A percentile compares a stretch with the other conserved stretches of the same genome.
Evolutionary conservation across 1,284 basidiomycete species (phyloP).

Genomic region (Agaricales sp.): DNA sequence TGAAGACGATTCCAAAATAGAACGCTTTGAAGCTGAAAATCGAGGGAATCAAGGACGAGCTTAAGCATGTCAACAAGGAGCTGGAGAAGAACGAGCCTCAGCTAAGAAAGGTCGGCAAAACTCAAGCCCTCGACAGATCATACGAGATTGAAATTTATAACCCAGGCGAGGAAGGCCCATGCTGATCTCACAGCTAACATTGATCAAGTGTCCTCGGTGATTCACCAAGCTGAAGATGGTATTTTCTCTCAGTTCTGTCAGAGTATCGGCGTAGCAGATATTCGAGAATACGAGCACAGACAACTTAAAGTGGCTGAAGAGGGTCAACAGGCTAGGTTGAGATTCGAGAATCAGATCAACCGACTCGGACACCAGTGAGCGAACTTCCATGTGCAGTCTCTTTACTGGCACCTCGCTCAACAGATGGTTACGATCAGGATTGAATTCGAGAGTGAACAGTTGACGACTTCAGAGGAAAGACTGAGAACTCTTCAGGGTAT

Average conservation of each 20-base stretch:
- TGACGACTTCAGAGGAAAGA: constrained; percentile 56
- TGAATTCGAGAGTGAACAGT: constrained; percentile 71
- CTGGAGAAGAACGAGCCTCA: constrained; percentile 60
- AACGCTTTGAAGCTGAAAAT: constrained; percentile 58
- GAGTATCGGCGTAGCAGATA: constrained; percentile 73
- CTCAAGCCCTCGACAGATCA: background rate
- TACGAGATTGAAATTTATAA: background rate
- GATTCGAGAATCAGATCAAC: constrained; percentile 83
- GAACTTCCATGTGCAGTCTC: background rate
- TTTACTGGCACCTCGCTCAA: background rate
- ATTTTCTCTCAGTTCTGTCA: constrained; percentile 78
- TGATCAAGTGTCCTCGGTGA: constrained; percentile 25
- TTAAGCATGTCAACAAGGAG: constrained; percentile 67
- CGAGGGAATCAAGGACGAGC: constrained; percentile 67
- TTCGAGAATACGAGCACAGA: constrained; percentile 92
- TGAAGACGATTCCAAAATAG: constrained; percentile 18
- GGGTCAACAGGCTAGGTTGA: constrained; percentile 76
- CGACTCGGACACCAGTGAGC: constrained; percentile 82
- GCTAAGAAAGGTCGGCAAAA: constrained; percentile 43
- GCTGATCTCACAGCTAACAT: no score
- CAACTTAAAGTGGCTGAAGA: constrained; percentile 84
- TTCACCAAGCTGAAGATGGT: constrained; percentile 74
- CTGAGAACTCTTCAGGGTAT: constrained; percentile 45
- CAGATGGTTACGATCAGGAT: constrained; percentile 38
- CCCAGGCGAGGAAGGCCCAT: no score